Base-by-base conservation (phyloP, 129 eudicot genomes). In the Logfia minima region DNA sequence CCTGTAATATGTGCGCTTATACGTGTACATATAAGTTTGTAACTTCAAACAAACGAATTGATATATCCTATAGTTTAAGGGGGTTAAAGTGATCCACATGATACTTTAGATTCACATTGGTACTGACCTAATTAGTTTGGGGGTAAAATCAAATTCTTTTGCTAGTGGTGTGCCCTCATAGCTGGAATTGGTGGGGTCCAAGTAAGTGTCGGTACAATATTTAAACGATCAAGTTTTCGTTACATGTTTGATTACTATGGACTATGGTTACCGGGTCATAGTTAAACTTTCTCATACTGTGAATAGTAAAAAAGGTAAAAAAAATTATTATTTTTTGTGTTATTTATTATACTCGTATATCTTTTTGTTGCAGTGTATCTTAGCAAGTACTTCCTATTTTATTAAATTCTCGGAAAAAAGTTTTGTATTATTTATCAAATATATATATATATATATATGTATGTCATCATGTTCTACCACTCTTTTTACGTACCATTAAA, bases 161-260 rank as follows among this genome's bases (percentile, higher is more conserved):
- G 75, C 19, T 45, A 64, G 75, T 80, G 80, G 75, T n/a, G 62
- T 78, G 80, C 55, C 48, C 61, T 58, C 10, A n/a, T 70, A 19
- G 14, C 45, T 29, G 53, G 39, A 71, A 62, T 28, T 43, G 58
- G 72, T 28, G 80, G 80, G 80, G 80, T 52, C 80, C 84, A 59
- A 75, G 22, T 60, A 68, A 80, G 76, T 81, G 84, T 81, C 84
- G 84, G 84, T 81, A 76, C 64, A 28, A 75, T 75, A 56, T 43
- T 74, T 16, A 23, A 81, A 29, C 26, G 35, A 45, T 55, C 35
- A 29, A 31, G 8, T 65, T 28, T 18, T 8, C 8, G 21, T 31
- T 26, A 28, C 70, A 52, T 59, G 39, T 35, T 74, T 74, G 37
- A 48, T 6, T 21, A 32, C 41, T 41, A 24, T 24, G 1, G 1